phyloP scores from a whole-genome alignment of 2,329 filamentous ascomycete species.

The Rhinocladiella similis region DNA sequence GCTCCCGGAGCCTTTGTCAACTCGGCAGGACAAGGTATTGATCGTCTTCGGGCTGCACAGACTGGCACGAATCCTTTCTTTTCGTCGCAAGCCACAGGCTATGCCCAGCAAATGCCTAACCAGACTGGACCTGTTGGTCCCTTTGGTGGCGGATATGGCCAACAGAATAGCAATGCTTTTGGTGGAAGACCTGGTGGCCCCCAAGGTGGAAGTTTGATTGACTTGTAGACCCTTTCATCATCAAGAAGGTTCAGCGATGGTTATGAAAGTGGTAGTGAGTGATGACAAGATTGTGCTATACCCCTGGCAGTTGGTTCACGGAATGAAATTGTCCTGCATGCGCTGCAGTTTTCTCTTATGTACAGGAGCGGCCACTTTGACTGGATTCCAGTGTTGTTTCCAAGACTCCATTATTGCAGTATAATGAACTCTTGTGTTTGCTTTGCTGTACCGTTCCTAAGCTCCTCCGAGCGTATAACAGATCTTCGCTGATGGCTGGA shows the following conservation, averaged over 20 bases:
- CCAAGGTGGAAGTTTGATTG: conserved; percentile 61
- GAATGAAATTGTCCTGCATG: not conserved
- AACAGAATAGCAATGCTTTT: conserved; percentile 57
- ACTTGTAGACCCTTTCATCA: conserved; percentile 45
- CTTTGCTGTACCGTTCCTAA: not conserved
- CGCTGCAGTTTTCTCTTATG: too few relatives aligned
- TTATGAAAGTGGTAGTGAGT: not conserved
- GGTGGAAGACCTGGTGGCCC: conserved; percentile 50
- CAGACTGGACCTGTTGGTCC: conserved; percentile 52
- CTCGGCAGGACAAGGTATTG: conserved; percentile 80
- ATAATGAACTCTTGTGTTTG: too few relatives aligned
- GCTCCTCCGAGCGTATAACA: too few relatives aligned
- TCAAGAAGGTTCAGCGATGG: too few relatives aligned
- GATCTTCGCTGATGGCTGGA: too few relatives aligned
- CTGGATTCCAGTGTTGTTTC: too few relatives aligned
- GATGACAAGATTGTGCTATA: not conserved
- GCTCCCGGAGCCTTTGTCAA: conserved; percentile 96
- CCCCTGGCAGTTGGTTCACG: not conserved
- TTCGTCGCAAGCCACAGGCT: conserved; percentile 76
- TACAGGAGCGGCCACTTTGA: too few relatives aligned
- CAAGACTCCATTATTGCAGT: too few relatives aligned
- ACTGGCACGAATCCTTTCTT: conserved; percentile 91
- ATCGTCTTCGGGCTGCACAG: conserved; percentile 64
- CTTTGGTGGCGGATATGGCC: conserved; percentile 44
- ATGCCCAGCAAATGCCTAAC: conserved; percentile 44